Percentiles rank a stretch among this genome's conserved stretches.
These are phyloP conservation scores for Plasmopara muralis DNA, from an alignment of 352 stramenopile species.

Conservation along the genomic window DNA sequence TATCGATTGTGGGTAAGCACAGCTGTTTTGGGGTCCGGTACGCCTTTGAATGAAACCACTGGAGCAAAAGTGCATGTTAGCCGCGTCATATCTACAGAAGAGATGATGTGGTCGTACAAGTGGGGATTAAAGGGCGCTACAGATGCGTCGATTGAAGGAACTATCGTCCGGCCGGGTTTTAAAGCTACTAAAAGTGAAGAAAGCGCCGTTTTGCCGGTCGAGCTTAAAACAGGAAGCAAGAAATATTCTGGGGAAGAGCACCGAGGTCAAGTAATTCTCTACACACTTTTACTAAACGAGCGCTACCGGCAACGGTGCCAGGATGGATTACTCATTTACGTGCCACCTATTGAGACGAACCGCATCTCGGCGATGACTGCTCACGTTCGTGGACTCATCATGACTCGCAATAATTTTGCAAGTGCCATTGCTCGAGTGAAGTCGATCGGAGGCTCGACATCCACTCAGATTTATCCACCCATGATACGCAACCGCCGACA, in stretches of 20 bases:
- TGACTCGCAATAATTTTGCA: slow-evolving; percentile 63
- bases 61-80: slow-evolving; percentile 30
- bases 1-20: slow-evolving; percentile 47
- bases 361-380: slow-evolving; percentile 46
- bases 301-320: slow-evolving; percentile 59
- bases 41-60: slow-evolving; percentile 32
- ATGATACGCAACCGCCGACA: slow-evolving; percentile 63
- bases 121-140: slow-evolving; percentile 78
- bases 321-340: slow-evolving; percentile 69
- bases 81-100: slow-evolving; percentile 63
- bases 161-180: slow-evolving; percentile 16
- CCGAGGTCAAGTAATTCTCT: slow-evolving; percentile 84
- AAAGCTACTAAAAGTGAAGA: not conserved
- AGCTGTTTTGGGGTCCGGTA: slow-evolving; percentile 18
- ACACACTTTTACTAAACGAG: slow-evolving; percentile 77
- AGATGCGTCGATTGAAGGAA: slow-evolving; percentile 58
- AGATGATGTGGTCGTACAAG: slow-evolving; percentile 83
- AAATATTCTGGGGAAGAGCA: slow-evolving; percentile 46
- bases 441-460: slow-evolving; percentile 37
- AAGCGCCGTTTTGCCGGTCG: slow-evolving; percentile 51
- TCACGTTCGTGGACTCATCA: slow-evolving; percentile 60
- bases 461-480: slow-evolving; percentile 51
- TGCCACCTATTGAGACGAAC: slow-evolving; percentile 62
- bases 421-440: slow-evolving; percentile 55
- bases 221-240: slow-evolving; percentile 87